Base-by-base conservation (phyloP, 75 land plant genomes). In the Pinus tabuliformis region DNA sequence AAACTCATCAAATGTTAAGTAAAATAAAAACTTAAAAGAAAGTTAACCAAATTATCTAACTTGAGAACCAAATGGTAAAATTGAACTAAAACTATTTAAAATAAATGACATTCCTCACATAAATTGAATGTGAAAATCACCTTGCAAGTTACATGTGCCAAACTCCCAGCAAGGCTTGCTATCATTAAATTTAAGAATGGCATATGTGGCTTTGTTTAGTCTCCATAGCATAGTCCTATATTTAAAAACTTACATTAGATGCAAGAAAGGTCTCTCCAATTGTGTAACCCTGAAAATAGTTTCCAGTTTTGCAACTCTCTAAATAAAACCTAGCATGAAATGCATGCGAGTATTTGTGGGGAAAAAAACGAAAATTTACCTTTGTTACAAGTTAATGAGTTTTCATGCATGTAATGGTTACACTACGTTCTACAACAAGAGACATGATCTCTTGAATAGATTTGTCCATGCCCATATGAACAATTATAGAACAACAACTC, bases 121-220 rank as follows among this genome's bases (percentile, higher is more conserved):
- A 33, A 2, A 14, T 49, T 36, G 56, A 52, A 57, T 18, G 15
- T 56, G 57, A 52, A 21, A 22, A 30, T 8, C 62, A 83, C 99
- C 95, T 97, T 97, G 97, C 99, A 97, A 66, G 99, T 95, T 22
- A 95, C 99, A 92, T 97, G 99, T 49, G 99, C 99, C 64, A 97
- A 82, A 83, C 99, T 92, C 77, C 99, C 99, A 16, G 98, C 95
- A 79, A 97, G 78, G 78, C 92, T 94, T 33, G 93, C 90, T 36
- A 97, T 98, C 99, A 97, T 97, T 74, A 91, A 77, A 70, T 91
- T 92, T 66, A 92, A 68, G 99, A 86, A 82, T 91, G 85, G 59
- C 65, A 77, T 74, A 93, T 89, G 9, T 86, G 89, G 54, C 70
- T 86, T 64, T 95, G 98, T 84, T 97, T 98, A 22, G 92, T 78